A percentile compares a stretch with the other conserved stretches of the same genome.
Evolutionary conservation across 495 filamentous ascomycete species (phyloP).

Genomic region (Extremus antarcticus): DNA sequence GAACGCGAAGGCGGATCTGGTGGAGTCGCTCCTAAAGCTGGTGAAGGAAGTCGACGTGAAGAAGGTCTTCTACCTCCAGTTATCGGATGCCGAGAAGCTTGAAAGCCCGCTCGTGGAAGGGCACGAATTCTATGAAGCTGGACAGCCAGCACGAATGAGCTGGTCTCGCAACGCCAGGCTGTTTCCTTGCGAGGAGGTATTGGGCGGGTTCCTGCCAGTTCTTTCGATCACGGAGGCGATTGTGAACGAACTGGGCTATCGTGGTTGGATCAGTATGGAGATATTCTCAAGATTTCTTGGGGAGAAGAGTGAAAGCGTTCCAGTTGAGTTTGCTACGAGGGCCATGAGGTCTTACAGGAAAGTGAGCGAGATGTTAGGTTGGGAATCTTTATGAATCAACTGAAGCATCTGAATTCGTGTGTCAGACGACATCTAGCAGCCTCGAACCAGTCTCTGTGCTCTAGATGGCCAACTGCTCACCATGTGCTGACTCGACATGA

Average conservation of each 20-base stretch:
- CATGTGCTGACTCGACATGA: no score
- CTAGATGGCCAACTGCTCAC: no score
- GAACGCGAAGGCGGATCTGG: constrained; percentile 49
- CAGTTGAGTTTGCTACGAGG: neutral
- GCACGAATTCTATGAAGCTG: constrained; percentile 52
- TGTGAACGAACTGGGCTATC: constrained; percentile 52
- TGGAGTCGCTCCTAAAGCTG: constrained; percentile 47
- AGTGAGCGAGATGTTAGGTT: neutral
- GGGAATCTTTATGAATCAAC: no score
- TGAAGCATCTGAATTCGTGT: no score
- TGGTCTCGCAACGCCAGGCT: constrained; percentile 71
- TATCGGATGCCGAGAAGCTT: constrained; percentile 64
- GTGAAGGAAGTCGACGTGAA: constrained; percentile 45
- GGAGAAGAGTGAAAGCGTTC: neutral
- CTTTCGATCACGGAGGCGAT: constrained; percentile 50
- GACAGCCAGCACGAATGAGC: constrained; percentile 60
- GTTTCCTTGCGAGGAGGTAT: constrained; percentile 61
- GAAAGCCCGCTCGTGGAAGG: constrained; percentile 44
- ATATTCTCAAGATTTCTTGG: constrained; percentile 43
- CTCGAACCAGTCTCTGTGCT: no score
- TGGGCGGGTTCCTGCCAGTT: constrained; percentile 64
- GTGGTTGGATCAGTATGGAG: constrained; percentile 72
- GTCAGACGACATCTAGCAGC: no score
- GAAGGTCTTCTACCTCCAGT: constrained; percentile 72
- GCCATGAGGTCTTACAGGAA: neutral